Conservation (phyloP, 805 yeast species). For the Zygosaccharomyces pseudorouxii region DNA sequence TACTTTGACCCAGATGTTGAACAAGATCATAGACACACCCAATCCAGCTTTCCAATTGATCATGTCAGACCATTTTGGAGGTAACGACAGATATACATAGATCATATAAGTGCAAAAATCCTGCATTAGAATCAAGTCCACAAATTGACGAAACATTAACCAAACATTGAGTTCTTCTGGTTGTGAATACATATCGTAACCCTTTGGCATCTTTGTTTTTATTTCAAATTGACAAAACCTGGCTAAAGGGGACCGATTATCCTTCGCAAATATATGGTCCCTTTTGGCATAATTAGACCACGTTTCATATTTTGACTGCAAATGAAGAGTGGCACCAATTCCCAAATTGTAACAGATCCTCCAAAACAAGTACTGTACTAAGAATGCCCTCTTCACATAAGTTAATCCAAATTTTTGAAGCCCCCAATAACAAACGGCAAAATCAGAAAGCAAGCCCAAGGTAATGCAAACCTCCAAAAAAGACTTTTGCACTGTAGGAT, state of each 20-base stretch:
- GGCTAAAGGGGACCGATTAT: slow-evolving; percentile 33
- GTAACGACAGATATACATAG: slow-evolving; percentile 47
- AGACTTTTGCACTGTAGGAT: slow-evolving; percentile 68
- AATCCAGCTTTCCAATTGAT: slow-evolving; percentile 48
- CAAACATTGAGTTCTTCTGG: slow-evolving; percentile 81
- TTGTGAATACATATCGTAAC: slow-evolving; percentile 36
- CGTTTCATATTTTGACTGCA: slow-evolving; percentile 56
- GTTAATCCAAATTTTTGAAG: slow-evolving; percentile 19
- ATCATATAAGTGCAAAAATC: slow-evolving; percentile 74
- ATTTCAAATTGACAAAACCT: slow-evolving; percentile 44
- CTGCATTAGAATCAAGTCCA: slow-evolving; percentile 78
- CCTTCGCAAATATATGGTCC: slow-evolving; percentile 42
- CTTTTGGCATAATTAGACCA: slow-evolving; percentile 50
- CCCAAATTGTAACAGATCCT: slow-evolving; percentile 72
- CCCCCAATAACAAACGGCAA: slow-evolving; percentile 32
- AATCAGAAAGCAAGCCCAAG: slow-evolving; percentile 37
- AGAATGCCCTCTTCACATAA: slow-evolving; percentile 38
- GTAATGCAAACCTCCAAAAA: slow-evolving; percentile 60
- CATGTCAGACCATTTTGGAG: slow-evolving; percentile 41
- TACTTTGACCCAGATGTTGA: slow-evolving; percentile 79
- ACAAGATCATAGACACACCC: slow-evolving; percentile 59
- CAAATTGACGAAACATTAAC: slow-evolving; percentile 73
- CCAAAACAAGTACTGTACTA: slow-evolving; percentile 65
- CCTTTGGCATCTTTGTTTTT: slow-evolving; percentile 41
- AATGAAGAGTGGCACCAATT: slow-evolving; percentile 63